Evolutionary conservation across 1,139 yeast species (phyloP), one percentile per base, ranked within the genome.

Genomic region (Nakaseomyces kungkrabaensis): DNA sequence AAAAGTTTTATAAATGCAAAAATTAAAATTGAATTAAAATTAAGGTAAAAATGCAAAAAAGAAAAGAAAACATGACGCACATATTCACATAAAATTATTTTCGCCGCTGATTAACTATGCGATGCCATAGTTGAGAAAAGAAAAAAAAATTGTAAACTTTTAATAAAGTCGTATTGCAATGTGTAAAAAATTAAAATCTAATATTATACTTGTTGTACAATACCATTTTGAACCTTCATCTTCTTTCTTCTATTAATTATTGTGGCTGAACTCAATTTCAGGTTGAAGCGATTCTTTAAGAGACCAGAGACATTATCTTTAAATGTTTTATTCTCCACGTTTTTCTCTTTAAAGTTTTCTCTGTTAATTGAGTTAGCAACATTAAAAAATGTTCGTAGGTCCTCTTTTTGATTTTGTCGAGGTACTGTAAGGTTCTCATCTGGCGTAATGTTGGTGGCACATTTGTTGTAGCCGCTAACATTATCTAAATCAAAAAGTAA

Each of bases 191-290:
- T 33, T 2, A 11, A 13, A 13, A 37, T n/a, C 13, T 17, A 22
- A 25, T 38, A 26, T 38, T 11, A 38, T 24, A 38, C 42, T 38
- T 38, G 31, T 25, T 38, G 42, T 38, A 25, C 42, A 38, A 38
- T 38, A 38, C 42, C 42, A 25, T 38, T 41, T 29, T 41, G 44
- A n/a, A 41, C 34, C 34, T 41, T 41, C 44, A 41, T 41, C n/a
- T 41, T 41, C 34, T 41, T 41, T 41, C 44, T 41, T 41, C 44
- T 27, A 25, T 41, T 41, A 9, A 41, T 41, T 27, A 41, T 41
- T n/a, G 44, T 41, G 9, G 44, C 44, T 7, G 44, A 41, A 25
- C 44, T 41, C 34, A 41, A 29, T 41, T 41, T 41, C 9, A 41
- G 34, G 10, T 41, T 41, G 25, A 41, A 41, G 13, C 25, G 44